Evolutionary conservation across 83 land plant genomes (phyloP).

Genomic region (Larix sibirica): DNA sequence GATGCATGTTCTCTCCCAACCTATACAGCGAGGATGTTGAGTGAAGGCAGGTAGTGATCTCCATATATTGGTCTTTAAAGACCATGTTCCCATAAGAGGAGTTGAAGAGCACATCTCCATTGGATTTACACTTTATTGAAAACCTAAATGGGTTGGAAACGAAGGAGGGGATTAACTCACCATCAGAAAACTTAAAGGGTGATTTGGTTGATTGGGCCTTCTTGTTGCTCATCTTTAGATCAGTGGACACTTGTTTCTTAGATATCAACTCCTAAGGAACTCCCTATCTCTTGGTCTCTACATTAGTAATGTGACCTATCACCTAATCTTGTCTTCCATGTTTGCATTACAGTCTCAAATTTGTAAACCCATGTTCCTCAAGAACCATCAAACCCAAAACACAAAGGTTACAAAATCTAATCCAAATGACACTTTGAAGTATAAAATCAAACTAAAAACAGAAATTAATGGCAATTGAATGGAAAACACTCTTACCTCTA

Average conservation of each 20-base stretch:
- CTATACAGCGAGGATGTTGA: slow-evolving; percentile 70
- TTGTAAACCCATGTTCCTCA: background rate
- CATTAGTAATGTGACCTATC: slow-evolving; percentile 73
- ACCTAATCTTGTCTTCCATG: slow-evolving; percentile 48
- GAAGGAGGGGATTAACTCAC: slow-evolving; percentile 64
- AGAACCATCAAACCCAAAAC: background rate
- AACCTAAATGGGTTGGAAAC: slow-evolving; percentile 79
- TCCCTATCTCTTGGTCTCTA: slow-evolving; percentile 67
- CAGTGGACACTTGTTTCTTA: slow-evolving; percentile 29
- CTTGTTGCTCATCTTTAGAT: background rate
- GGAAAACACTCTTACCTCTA: no score
- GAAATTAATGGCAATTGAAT: no score
- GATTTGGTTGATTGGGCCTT: background rate
- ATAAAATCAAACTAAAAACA: no score
- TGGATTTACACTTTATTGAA: slow-evolving; percentile 59
- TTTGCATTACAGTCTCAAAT: slow-evolving; percentile 22
- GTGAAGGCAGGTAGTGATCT: slow-evolving; percentile 76
- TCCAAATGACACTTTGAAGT: no score
- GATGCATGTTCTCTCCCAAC: slow-evolving; percentile 86
- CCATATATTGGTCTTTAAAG: slow-evolving; percentile 92
- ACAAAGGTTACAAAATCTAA: background rate
- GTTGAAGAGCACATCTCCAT: slow-evolving; percentile 70
- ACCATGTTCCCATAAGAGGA: slow-evolving; percentile 52
- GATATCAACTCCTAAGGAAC: slow-evolving; percentile 70
- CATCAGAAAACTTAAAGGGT: slow-evolving; percentile 20